Base-by-base conservation (phyloP, 805 yeast species). In the Allodekkera sacchari region DNA sequence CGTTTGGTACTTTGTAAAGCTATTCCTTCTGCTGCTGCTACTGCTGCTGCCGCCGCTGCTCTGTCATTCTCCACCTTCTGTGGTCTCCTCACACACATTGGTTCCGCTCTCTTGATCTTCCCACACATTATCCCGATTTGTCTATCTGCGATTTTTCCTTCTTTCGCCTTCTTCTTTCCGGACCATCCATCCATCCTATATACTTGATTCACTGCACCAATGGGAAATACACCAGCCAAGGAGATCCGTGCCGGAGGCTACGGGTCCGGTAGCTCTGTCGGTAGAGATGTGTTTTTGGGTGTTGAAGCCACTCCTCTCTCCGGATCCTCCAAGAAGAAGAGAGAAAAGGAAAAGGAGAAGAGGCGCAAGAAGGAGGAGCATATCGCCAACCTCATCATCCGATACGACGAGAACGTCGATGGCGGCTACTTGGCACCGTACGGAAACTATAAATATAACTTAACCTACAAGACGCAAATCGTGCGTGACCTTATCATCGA, bases 351-450 rank as follows among this genome's bases (percentile, higher is more conserved):
- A n/a, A 70, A 60, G 29, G 88, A 81, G 23, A 73, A 70, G 47
- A 77, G 70, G 36, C 52, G 49, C 31, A 52, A 53, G 31, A 67
- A 67, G 34, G 82, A 76, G 38, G 55, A 57, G 12, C 84, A 76
- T 44, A 71, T 71, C 33, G 44, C 59, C 39, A 68, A 74, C 16
- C 58, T 82, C 33, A 59, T 82, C 15, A 84, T 82, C 3, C 62
- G 68, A 38, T 69, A 55, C 45, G 64, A 64, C 24, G 94, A 84
- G 48, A 73, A 64, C 40, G 95, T 89, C 11, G 97, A 92, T 57
- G 98, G 98, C 13, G 98, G 98, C 2, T 87, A 62, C 50, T 58
- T 89, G 41, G 95, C 94, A 1, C 96, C 97, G 0, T 83, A 72
- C 56, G 96, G 96, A 2, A 82, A 83, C 20, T 89, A 89, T 56